Conservation (phyloP, 257 asterid species). For the Primulina huaijiensis region DNA sequence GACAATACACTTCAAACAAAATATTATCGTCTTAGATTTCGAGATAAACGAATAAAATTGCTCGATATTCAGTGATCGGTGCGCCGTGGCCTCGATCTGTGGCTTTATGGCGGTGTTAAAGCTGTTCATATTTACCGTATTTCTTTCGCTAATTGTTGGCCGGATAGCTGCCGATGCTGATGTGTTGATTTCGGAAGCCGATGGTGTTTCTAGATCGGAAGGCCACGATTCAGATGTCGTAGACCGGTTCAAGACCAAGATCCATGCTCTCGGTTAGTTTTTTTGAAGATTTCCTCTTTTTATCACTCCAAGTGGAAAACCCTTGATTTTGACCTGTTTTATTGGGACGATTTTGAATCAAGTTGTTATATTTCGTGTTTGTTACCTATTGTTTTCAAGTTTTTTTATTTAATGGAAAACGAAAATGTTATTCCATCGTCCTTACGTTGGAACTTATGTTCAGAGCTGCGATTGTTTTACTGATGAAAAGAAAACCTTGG, state of each 20-base stretch:
- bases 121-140: constrained; percentile 27
- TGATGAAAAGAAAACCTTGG: not conserved
- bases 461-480: not conserved
- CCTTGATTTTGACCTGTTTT: constrained; percentile 15
- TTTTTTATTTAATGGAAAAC: not conserved
- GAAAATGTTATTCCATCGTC: too few relatives aligned
- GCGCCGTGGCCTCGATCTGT: not conserved
- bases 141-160: constrained; percentile 31
- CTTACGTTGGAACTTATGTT: too few relatives aligned
- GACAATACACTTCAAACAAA: not conserved
- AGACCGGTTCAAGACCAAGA: constrained; percentile 57
- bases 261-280: constrained; percentile 64
- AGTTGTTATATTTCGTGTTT: not conserved
- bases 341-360: not conserved
- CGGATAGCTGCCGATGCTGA: constrained; percentile 45
- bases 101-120: constrained; percentile 21
- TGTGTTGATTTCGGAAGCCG: constrained; percentile 31
- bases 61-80: not conserved
- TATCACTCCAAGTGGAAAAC: not conserved
- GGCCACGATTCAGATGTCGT: constrained; percentile 38
- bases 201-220: constrained; percentile 42
- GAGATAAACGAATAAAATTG: not conserved
- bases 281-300: constrained; percentile 13
- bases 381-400: not conserved
- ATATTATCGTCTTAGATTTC: not conserved